Conservation (phyloP, 2,329 filamentous ascomycete species). For the Sordariomycetes sp. region DNA sequence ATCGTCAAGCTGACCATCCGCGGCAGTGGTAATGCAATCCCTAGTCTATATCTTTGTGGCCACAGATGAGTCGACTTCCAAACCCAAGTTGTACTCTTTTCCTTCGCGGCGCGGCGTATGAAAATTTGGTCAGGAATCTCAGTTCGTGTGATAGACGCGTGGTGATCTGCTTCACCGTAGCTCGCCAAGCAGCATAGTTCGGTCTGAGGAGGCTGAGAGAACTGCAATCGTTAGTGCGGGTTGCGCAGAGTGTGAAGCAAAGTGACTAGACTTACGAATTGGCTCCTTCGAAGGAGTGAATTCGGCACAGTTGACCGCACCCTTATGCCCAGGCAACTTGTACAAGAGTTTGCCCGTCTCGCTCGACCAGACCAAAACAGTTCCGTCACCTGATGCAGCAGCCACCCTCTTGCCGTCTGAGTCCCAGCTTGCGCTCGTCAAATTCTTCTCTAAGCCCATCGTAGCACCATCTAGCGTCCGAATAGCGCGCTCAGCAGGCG, state of each 20-base stretch:
- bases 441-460: constrained; percentile 80
- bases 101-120: too few relatives aligned
- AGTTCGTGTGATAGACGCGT: too few relatives aligned
- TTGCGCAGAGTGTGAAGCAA: not conserved
- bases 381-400: constrained; percentile 83
- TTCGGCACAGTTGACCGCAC: constrained; percentile 88
- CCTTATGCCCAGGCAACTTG: constrained; percentile 92
- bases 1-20: too few relatives aligned
- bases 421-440: constrained; percentile 87
- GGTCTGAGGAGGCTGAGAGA: constrained; percentile 83
- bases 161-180: constrained; percentile 36
- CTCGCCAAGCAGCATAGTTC: constrained; percentile 76
- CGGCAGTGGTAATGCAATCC: too few relatives aligned
- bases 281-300: constrained; percentile 80
- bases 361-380: constrained; percentile 82
- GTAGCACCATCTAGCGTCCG: constrained; percentile 89
- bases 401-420: constrained; percentile 76
- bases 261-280: constrained; percentile 57
- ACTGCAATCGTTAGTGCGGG: constrained; percentile 42
- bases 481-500: constrained; percentile 75
- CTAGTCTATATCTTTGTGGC: too few relatives aligned
- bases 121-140: too few relatives aligned
- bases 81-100: too few relatives aligned
- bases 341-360: constrained; percentile 85
- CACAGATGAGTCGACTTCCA: too few relatives aligned